These are phyloP conservation scores for Huntiella abstrusa DNA, from an alignment of 2,329 filamentous ascomycete species.

Conservation along the genomic window DNA sequence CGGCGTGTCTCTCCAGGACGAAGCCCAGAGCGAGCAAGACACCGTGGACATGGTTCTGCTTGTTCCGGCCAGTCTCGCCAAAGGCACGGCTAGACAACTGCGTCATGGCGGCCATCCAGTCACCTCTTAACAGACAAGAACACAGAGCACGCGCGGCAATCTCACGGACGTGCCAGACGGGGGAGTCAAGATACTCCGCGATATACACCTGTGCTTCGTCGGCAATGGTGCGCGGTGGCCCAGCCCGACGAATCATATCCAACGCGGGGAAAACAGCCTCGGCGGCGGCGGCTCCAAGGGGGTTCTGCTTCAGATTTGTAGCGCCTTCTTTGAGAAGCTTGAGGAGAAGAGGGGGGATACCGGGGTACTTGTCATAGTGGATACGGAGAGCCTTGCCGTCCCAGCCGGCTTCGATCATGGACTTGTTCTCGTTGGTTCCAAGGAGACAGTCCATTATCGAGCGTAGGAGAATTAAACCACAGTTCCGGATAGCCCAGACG, in stretches of 20 bases:
- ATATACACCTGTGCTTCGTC: slow-evolving; percentile 39
- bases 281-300: slow-evolving; percentile 23
- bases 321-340: slow-evolving; percentile 38
- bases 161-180: slow-evolving; percentile 64
- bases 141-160: slow-evolving; percentile 59
- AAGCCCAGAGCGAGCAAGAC: slow-evolving; percentile 36
- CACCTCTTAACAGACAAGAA: slow-evolving; percentile 35
- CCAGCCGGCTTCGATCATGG: slow-evolving; percentile 40
- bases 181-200: slow-evolving; percentile 43
- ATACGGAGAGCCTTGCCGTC: slow-evolving; percentile 45
- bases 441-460: slow-evolving; percentile 66
- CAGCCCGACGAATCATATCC: slow-evolving; percentile 59
- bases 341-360: slow-evolving; percentile 43
- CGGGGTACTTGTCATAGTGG: slow-evolving; percentile 50
- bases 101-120: slow-evolving; percentile 23
- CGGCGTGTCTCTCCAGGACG: slow-evolving; percentile 32
- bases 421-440: slow-evolving; percentile 55
- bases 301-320: slow-evolving; percentile 23
- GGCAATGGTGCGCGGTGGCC: slow-evolving; percentile 39
- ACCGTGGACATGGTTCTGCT: slow-evolving; percentile 39
- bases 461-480: slow-evolving; percentile 71
- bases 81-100: slow-evolving; percentile 19
- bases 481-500: slow-evolving; percentile 92
- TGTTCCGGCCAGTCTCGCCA: slow-evolving; percentile 14
- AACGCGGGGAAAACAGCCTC: slow-evolving; percentile 68